These are phyloP conservation scores for Agrocybe chaxingu DNA, from an alignment of 768 basidiomycete genomes.

Conservation along the genomic window DNA sequence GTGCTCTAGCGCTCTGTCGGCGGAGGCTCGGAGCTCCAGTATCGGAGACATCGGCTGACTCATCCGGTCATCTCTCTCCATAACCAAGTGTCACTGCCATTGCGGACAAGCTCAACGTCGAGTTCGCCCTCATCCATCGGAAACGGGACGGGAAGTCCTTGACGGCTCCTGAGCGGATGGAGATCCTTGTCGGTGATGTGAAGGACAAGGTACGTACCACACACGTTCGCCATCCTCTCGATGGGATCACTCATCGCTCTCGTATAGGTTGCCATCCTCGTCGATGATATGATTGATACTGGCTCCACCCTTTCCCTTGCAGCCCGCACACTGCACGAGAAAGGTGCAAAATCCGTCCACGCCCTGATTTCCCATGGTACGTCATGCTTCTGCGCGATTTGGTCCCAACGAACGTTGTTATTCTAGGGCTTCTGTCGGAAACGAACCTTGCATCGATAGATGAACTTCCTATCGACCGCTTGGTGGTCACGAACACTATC, in stretches of 20 bases:
- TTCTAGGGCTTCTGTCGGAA: conserved; percentile 75
- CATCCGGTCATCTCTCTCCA: conserved; percentile 4
- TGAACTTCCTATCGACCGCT: conserved; percentile 71
- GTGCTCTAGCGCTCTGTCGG: not conserved
- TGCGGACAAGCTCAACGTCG: conserved; percentile 91
- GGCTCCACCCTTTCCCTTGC: conserved; percentile 88
- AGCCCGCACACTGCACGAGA: conserved; percentile 79
- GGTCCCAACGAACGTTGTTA: conserved; percentile 2
- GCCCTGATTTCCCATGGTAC: conserved; percentile 91
- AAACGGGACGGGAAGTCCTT: conserved; percentile 71
- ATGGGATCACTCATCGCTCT: conserved; percentile 3
- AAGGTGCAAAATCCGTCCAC: conserved; percentile 83
- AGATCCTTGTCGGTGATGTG: conserved; percentile 93
- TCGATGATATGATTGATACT: conserved; percentile 99
- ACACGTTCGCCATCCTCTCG: not conserved
- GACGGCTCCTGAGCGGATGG: conserved; percentile 77
- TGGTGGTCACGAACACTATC: conserved; percentile 96
- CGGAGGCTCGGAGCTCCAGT: conserved; percentile 1
- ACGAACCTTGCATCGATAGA: conserved; percentile 65
- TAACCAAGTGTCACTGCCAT: conserved; percentile 79
- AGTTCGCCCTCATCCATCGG: conserved; percentile 94
- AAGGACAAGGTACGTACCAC: conserved; percentile 64
- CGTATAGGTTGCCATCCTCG: conserved; percentile 80
- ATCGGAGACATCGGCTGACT: conserved; percentile 8
- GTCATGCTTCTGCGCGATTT: conserved; percentile 5